Percentiles rank a stretch among this genome's conserved stretches.
phyloP scores from a whole-genome alignment of 192 early-diverging fungal species.

The Rhizophagus sp. region DNA sequence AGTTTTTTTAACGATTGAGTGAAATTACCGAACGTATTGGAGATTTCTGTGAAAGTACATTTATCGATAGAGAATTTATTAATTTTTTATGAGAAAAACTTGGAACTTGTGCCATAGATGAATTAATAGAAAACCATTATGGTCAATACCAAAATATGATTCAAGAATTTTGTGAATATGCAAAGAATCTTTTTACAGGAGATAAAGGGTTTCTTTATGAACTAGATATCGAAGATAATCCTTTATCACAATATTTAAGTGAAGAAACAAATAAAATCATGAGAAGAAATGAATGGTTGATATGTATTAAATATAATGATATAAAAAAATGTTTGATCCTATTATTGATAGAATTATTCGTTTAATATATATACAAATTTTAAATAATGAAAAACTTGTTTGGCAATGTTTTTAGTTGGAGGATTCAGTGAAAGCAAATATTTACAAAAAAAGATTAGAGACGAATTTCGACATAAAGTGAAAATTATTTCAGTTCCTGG shows the following conservation, averaged over 20 bases:
- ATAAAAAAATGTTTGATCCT: slow-evolving; percentile 50
- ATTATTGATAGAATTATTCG: slow-evolving; percentile 52
- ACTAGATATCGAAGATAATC: neutral
- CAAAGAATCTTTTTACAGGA: neutral
- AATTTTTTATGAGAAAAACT: neutral
- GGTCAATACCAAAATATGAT: neutral
- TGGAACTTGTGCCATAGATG: neutral
- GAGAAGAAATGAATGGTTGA: neutral
- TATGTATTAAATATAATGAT: neutral
- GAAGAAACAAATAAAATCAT: neutral
- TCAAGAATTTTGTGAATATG: neutral
- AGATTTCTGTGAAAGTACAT: neutral
- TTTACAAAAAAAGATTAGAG: neutral
- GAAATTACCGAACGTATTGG: neutral
- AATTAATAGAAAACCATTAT: neutral
- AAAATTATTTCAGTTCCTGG: neutral
- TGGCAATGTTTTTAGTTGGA: slow-evolving; percentile 38
- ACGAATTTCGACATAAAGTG: neutral
- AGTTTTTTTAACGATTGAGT: neutral
- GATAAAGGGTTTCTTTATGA: neutral
- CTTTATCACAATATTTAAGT: neutral
- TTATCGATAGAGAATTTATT: neutral
- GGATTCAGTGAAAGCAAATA: slow-evolving; percentile 37
- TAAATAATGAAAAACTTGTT: slow-evolving; percentile 40
- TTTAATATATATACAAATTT: slow-evolving; percentile 51